phyloP scores from a whole-genome alignment of 192 early-diverging fungal species.

The Dissophora ornata region DNA sequence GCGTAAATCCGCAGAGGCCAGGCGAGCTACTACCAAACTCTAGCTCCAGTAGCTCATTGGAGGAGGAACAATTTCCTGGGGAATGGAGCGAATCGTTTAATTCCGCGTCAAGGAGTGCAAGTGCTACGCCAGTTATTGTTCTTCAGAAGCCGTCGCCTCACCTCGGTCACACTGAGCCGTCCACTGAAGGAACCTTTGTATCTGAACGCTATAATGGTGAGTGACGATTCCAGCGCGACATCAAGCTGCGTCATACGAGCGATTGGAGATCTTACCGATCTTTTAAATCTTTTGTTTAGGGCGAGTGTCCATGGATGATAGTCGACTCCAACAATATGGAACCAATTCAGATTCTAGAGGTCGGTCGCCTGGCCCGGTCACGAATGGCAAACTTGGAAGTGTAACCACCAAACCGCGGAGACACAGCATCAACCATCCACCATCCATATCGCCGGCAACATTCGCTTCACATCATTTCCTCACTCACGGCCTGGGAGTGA shows the following conservation, averaged over 20 bases:
- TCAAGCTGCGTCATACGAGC: no score
- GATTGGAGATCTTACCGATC: background rate
- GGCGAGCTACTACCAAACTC: no score
- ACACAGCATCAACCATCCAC: slow-evolving; percentile 38
- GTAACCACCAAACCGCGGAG: slow-evolving; percentile 1
- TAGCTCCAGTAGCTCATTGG: no score
- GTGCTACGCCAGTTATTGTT: slow-evolving; percentile 8
- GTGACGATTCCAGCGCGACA: background rate
- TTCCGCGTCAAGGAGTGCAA: background rate
- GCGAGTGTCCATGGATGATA: slow-evolving; percentile 19
- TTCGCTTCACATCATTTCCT: background rate
- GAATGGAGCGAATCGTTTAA: background rate
- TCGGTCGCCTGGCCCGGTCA: background rate
- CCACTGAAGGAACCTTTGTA: background rate
- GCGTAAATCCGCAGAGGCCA: no score
- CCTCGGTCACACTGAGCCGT: slow-evolving; percentile 4
- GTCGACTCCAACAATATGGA: background rate
- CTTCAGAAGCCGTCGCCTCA: slow-evolving; percentile 21
- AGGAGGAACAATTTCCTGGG: slow-evolving; percentile 1
- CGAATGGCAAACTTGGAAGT: background rate
- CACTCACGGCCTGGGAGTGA: slow-evolving; percentile 8
- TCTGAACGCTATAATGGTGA: background rate
- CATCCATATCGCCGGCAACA: slow-evolving; percentile 1
- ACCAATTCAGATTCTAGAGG: no score
- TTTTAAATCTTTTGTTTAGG: slow-evolving; percentile 11